These are phyloP conservation scores for Zygotorulaspora sp. DNA, from an alignment of 805 yeast species.

Conservation along the genomic window DNA sequence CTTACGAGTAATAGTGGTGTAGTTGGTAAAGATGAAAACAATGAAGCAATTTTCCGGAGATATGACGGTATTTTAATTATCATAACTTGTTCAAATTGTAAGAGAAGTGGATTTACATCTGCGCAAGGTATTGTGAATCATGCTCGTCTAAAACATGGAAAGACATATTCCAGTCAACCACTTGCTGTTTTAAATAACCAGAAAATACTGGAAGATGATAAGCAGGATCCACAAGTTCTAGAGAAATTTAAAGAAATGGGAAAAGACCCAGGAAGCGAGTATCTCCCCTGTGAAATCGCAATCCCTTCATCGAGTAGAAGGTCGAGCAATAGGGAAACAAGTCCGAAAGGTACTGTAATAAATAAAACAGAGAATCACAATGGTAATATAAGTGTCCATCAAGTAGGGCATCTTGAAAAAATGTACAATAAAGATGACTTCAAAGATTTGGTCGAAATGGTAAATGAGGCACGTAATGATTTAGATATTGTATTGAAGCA, in stretches of 20 bases:
- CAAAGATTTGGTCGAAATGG: conserved; percentile 27
- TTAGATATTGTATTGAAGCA: conserved; percentile 23
- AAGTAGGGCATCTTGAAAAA: conserved; percentile 24
- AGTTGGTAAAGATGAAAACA: conserved; percentile 36
- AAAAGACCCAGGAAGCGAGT: conserved; percentile 26
- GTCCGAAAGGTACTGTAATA: conserved; percentile 6
- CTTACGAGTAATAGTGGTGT: conserved; percentile 47
- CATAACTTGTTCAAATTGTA: conserved; percentile 64
- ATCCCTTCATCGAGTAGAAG: conserved; percentile 18
- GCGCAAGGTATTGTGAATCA: conserved; percentile 82
- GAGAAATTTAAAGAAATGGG: conserved; percentile 26
- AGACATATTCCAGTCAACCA: conserved; percentile 66
- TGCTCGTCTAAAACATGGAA: conserved; percentile 67
- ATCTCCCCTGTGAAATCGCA: conserved; percentile 29
- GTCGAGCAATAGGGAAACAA: conserved; percentile 9
- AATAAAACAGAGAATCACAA: not conserved
- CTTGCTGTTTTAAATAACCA: conserved; percentile 67
- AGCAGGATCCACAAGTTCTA: conserved; percentile 27
- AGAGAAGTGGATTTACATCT: conserved; percentile 63
- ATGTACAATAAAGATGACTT: conserved; percentile 30
- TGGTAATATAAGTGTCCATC: conserved; percentile 1
- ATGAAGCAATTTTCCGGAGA: conserved; percentile 54
- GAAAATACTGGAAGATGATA: conserved; percentile 40
- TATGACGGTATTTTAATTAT: conserved; percentile 69
- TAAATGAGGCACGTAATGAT: conserved; percentile 29